phyloP scores from a whole-genome alignment of 2,329 filamentous ascomycete genomes.

The Penicillium sp. region DNA sequence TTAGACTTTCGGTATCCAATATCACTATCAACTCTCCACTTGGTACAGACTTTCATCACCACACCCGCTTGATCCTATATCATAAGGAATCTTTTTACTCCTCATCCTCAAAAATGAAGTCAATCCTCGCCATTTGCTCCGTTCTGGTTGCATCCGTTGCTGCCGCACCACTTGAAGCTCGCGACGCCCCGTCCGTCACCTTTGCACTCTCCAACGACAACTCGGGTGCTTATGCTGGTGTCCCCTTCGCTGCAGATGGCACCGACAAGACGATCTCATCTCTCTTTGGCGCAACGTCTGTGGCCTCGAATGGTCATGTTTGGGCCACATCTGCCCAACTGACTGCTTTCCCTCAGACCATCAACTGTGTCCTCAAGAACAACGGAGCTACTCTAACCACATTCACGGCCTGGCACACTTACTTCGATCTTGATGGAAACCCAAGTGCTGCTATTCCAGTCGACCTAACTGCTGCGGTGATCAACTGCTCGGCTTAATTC shows the following conservation, averaged over 20 bases:
- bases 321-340: conserved; percentile 15
- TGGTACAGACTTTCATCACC: not conserved
- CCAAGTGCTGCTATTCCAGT: conserved; percentile 5
- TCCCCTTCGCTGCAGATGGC: conserved; percentile 8
- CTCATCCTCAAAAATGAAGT: conserved; percentile 6
- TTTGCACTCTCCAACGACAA: conserved; percentile 18
- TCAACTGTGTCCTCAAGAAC: conserved; percentile 15
- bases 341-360: conserved; percentile 6
- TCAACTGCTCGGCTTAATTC: conserved; percentile 10
- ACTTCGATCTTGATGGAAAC: conserved; percentile 15
- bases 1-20: not conserved
- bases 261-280: conserved; percentile 7
- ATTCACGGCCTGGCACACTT: conserved; percentile 13
- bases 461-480: conserved; percentile 7
- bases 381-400: conserved; percentile 7
- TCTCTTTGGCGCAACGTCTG: conserved; percentile 10
- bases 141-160: conserved; percentile 35
- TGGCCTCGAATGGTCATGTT: conserved; percentile 14
- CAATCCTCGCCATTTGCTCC: not conserved
- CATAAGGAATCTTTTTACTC: not conserved
- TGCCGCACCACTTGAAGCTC: conserved; percentile 9
- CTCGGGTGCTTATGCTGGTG: conserved; percentile 12
- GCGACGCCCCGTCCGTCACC: conserved; percentile 3
- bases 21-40: not conserved
- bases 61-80: not conserved